Conservation (phyloP, 306 rosid genomes). For the Quercus rubra region DNA sequence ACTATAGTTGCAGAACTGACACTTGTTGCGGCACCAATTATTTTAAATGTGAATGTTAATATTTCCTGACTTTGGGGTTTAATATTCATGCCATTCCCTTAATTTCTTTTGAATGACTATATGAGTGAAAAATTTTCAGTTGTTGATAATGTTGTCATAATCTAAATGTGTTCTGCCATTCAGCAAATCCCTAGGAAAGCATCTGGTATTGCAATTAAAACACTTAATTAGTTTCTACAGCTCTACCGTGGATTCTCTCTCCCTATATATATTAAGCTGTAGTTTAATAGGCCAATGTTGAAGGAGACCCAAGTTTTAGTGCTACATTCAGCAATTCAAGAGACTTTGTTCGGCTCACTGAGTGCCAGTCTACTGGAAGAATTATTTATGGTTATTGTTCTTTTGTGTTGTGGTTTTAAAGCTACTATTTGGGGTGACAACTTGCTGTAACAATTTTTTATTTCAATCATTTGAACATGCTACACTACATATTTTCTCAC, state of each 20-base stretch:
- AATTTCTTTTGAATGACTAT: not conserved
- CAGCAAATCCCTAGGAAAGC: not conserved
- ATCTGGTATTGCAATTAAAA: not conserved
- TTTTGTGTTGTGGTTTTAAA: not conserved
- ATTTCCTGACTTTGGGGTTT: not conserved
- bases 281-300: too few relatives aligned
- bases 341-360: not conserved
- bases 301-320: not conserved
- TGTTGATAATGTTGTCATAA: not conserved
- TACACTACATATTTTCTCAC: conserved; percentile 16
- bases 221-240: not conserved
- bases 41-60: not conserved
- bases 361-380: too few relatives aligned
- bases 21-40: not conserved
- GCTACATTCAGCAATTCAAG: not conserved
- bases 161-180: not conserved
- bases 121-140: not conserved
- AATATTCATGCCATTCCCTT: not conserved
- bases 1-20: conserved; percentile 3
- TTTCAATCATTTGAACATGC: conserved; percentile 6
- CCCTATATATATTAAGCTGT: too few relatives aligned
- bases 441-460: not conserved
- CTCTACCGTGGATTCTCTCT: too few relatives aligned
- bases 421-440: not conserved
- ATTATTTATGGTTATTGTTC: not conserved